Evolutionary conservation across 495 filamentous ascomycete species (phyloP), one percentile per base, ranked within the genome.

Genomic region (Tuber magnatum): DNA sequence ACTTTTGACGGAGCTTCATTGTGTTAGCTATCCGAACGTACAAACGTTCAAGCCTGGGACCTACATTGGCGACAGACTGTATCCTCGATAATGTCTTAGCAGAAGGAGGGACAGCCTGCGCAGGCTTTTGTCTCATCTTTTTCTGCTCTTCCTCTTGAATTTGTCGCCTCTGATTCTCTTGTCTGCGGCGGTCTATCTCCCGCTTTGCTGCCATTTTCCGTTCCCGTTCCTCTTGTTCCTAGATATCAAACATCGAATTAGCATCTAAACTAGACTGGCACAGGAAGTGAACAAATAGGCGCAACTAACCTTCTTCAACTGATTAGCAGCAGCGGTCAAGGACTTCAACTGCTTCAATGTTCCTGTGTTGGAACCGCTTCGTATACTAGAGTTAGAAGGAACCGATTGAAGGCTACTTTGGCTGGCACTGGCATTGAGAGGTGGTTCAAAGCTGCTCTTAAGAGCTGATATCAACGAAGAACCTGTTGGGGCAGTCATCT

Each of bases 131-230:
- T 84, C 78, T 86, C 80, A 72, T 87, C 85, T 79, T 82, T 78
- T 48, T 83, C 74, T 51, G 83, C 73, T 89, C 87, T 71, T 89
- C 84, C 75, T 89, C 87, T 65, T 65, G 56, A 7, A 65, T 65
- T 35, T 86, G 84, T 71, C 84, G 86, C 61, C 85, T 91, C 70
- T 92, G 90, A 74, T 92, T 91, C 77, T 90, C 91, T 72, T 85
- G 79, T 78, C 87, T 86, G 75, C 87, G 88, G 81, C 88, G 89
- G 77, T 91, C 89, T 71, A 90, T 87, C 9, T 91, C 91, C 82
- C 91, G 89, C 82, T 89, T 88, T 71, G 90, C 88, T 2, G 90
- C 88, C n/a, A 87, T 88, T 81, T 91, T 93, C 83, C 91, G 94
- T 83, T 82, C 81, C 46, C 74, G 76, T 18, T 82, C 81, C 68